Base-by-base conservation (phyloP, 176 grass and related monocot species). In the sorghum (Sorghum bicolor) region DNA sequence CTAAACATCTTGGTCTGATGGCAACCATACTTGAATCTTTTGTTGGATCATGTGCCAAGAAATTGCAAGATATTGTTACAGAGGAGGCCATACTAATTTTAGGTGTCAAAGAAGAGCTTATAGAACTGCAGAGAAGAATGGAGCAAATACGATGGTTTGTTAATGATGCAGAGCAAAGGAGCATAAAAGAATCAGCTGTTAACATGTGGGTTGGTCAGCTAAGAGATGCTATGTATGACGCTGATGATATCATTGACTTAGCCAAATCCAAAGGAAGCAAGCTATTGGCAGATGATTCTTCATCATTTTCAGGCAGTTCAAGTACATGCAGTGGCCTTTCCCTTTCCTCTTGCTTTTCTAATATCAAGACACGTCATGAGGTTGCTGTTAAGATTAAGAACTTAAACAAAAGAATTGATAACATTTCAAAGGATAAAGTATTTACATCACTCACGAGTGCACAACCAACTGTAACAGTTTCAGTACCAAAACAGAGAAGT, bases 201-300 rank as follows among this genome's bases (percentile, higher is more conserved):
- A 22, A 45, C 15, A 65, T 40, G 33, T 91, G 85, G 85, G 31
- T 84, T 31, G 38, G 72, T 41, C 43, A 85, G 70, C 45, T 87
- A 19, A 84, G 44, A 77, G 85, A 91, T 70, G 41, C 68, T 38
- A 81, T 91, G 89, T 80, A 87, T 44, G 89, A 91, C 3, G 89
- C 76, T 16, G 75, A 81, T 19, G 80, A 80, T 72, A 74, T 87
- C 3, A 79, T 87, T 17, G 88, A 87, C 33, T 39, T 66, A 15
- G 82, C 50, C 20, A 79, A 22, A 57, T 83, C 34, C 2, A 62
- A 84, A 63, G 75, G 33, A 86, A 39, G 19, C 4, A 77, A 75
- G 10, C 44, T 72, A 55, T 38, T 45, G 25, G 25, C 72, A 2
- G 77, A 84, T 47, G 5, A 60, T 37, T 19, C 69, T 34, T 68